A percentile compares a stretch with the other conserved stretches of the same genome.
phyloP scores from a whole-genome alignment of 2,329 filamentous ascomycete genomes.

The Chrysosporium keratinophilum region DNA sequence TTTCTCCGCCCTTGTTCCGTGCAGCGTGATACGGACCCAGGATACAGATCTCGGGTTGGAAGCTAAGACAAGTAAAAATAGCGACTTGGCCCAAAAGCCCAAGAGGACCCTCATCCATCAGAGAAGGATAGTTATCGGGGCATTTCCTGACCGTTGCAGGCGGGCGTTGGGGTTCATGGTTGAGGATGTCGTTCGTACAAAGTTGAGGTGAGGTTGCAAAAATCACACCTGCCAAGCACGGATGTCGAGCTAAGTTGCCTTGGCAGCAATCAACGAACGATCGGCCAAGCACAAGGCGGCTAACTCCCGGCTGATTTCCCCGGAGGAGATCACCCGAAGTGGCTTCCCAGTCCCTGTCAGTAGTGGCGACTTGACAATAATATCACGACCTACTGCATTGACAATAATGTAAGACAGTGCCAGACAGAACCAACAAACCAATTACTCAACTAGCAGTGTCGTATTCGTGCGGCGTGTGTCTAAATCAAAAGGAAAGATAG shows the following conservation, averaged over 20 bases:
- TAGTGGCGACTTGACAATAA: neutral
- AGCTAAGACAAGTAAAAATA: neutral
- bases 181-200: neutral
- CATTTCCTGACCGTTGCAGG: neutral
- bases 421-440: no score
- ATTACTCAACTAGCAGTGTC: no score
- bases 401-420: no score
- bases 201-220: neutral
- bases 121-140: neutral
- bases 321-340: neutral
- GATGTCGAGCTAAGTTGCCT: neutral
- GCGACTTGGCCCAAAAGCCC: neutral
- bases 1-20: neutral
- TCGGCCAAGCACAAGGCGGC: neutral
- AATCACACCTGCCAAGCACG: no score
- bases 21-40: conserved; percentile 3
- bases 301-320: neutral
- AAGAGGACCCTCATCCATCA: neutral
- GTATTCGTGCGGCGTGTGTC: no score
- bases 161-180: neutral
- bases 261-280: neutral
- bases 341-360: neutral
- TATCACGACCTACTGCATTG: neutral
- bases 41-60: neutral
- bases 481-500: neutral